Base-by-base conservation (phyloP, 1,284 basidiomycete species). In the Tremellales sp. region DNA sequence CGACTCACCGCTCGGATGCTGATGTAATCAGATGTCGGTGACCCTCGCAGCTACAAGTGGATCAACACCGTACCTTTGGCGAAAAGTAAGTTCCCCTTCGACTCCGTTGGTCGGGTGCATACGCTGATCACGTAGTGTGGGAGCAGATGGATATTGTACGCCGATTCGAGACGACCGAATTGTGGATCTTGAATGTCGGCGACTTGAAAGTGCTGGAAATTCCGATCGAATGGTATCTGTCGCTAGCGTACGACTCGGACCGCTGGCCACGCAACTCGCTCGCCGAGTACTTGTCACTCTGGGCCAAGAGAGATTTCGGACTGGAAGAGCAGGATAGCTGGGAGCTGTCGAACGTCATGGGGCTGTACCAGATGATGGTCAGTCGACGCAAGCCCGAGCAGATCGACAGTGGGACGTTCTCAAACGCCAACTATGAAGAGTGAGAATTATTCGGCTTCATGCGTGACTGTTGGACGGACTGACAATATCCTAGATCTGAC, bases 191-290 rank as follows among this genome's bases (percentile, higher is more conserved):
- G 46, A 76, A 76, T 49, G 72, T 75, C 29, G 84, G 84, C 19
- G 85, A 87, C 59, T 69, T 87, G 33, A 87, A 87, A 64, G 83
- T 84, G 0, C 83, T 83, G 59, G 85, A 87, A 60, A 25, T 56
- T n/a, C 80, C 83, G 40, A 82, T 78, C 21, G 84, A 86, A 56
- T 86, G 84, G 65, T 86, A 84, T 76, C 72, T 86, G 55, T 76
- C 74, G 17, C 79, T 80, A 43, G 84, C 79, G 1, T 87, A 81
- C 77, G 78, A 86, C 59, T 69, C 80, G 0, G 73, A 79, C 0
- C 66, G 74, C 10, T 64, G 80, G 78, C 77, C 74, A 15, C 75
- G 73, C 7, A 73, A 77, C 48, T 83, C 83, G 54, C 60, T 85
- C 33, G 65, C 78, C 43, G 71, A 65, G 6, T 87, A 80, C 62